A percentile compares a stretch with the other conserved stretches of the same genome.
These are phyloP conservation scores for Didymella exigua DNA, from an alignment of 2,329 filamentous ascomycete genomes.

Conservation along the genomic window DNA sequence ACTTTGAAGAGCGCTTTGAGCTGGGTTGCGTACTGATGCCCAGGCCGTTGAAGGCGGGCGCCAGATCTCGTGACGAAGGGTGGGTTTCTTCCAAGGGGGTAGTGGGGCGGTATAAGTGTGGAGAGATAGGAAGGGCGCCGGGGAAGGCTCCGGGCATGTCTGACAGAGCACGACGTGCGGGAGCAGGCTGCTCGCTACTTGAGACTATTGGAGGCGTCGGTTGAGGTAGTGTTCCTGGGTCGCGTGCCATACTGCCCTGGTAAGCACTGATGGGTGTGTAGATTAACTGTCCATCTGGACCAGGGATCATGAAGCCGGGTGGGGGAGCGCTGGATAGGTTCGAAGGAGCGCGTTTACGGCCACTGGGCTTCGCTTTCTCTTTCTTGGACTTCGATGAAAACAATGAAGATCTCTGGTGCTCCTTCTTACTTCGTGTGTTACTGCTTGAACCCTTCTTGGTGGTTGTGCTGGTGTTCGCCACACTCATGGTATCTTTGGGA, in stretches of 20 bases:
- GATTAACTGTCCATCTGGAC: constrained; percentile 54
- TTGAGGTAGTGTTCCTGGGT: constrained; percentile 43
- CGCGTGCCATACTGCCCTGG: constrained; percentile 45
- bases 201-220: constrained; percentile 52
- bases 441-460: constrained; percentile 42
- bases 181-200: constrained; percentile 30
- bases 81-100: constrained; percentile 26
- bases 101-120: constrained; percentile 26
- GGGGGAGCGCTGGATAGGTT: constrained; percentile 31
- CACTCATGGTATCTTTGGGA: constrained; percentile 38
- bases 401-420: constrained; percentile 33
- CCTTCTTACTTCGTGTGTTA: constrained; percentile 46
- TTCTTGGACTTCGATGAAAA: constrained; percentile 38
- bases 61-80: constrained; percentile 27
- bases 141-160: constrained; percentile 49
- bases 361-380: constrained; percentile 38
- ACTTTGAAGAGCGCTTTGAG: constrained; percentile 25
- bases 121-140: constrained; percentile 42
- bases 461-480: constrained; percentile 35
- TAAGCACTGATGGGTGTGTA: constrained; percentile 54
- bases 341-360: constrained; percentile 37
- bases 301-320: constrained; percentile 56
- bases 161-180: constrained; percentile 22
- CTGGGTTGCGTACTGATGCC: constrained; percentile 24
- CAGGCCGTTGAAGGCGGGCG: constrained; percentile 21